phyloP scores from a whole-genome alignment of 2,329 filamentous ascomycete species.

The Xylaria sp. region DNA sequence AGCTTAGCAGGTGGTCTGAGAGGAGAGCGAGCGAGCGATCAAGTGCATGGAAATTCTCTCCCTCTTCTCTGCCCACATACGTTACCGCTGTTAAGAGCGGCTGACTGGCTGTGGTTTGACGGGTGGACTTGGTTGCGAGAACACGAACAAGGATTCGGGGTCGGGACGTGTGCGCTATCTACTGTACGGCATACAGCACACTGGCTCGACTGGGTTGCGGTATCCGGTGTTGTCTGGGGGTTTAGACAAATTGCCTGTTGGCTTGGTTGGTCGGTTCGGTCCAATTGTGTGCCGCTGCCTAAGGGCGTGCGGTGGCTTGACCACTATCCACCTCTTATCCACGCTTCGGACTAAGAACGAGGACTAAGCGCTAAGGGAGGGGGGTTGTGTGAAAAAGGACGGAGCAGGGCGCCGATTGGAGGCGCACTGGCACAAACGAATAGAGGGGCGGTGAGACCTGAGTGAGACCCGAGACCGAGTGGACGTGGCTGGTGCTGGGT shows the following conservation, averaged over 20 bases:
- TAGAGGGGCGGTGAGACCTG: neutral
- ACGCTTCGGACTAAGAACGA: conserved; percentile 7
- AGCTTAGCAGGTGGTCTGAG: conserved; percentile 40
- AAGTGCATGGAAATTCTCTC: conserved; percentile 34
- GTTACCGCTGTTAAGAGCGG: conserved; percentile 29
- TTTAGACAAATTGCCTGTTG: conserved; percentile 13
- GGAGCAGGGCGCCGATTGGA: conserved; percentile 21
- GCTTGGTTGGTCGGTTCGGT: neutral
- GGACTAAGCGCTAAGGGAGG: conserved; percentile 2
- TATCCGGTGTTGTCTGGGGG: neutral
- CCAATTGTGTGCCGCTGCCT: neutral
- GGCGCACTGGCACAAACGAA: conserved; percentile 1
- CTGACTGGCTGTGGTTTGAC: conserved; percentile 28
- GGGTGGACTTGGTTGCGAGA: conserved; percentile 21
- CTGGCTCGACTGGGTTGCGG: neutral
- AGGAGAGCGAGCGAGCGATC: conserved; percentile 37
- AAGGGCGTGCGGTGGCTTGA: too few relatives aligned
- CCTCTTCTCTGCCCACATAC: conserved; percentile 29
- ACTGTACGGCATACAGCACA: conserved; percentile 2
- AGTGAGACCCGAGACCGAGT: conserved; percentile 1
- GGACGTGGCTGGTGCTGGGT: conserved; percentile 7
- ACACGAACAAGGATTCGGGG: conserved; percentile 26
- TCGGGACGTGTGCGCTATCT: conserved; percentile 5
- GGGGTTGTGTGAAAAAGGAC: conserved; percentile 10
- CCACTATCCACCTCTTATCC: neutral